Conservation (phyloP, 2,329 filamentous ascomycete species). For the Orbilia oligospora region DNA sequence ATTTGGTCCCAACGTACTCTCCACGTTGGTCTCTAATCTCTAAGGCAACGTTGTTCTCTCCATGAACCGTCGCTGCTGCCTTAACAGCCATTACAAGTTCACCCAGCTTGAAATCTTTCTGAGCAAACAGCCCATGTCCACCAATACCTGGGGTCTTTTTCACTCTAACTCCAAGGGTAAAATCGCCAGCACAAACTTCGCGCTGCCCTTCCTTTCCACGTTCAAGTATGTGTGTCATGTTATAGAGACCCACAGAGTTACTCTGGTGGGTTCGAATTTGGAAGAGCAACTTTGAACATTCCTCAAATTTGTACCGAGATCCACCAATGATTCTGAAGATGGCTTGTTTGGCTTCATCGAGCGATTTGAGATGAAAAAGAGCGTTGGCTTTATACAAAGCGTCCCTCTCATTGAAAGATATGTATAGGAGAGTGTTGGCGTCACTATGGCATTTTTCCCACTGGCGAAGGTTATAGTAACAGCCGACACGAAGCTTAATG, state of each 20-base stretch:
- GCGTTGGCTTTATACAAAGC: constrained; percentile 52
- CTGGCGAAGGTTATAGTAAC: constrained; percentile 20
- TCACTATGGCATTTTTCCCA: constrained; percentile 32
- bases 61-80: constrained; percentile 26
- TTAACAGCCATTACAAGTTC: constrained; percentile 38
- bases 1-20: constrained; percentile 16
- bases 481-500: constrained; percentile 21
- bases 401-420: constrained; percentile 25
- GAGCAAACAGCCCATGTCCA: constrained; percentile 29
- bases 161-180: constrained; percentile 15
- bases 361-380: constrained; percentile 26
- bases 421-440: constrained; percentile 18
- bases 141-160: constrained; percentile 10
- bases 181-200: constrained; percentile 29
- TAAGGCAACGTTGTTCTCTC: constrained; percentile 13
- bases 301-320: constrained; percentile 49
- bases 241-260: constrained; percentile 28
- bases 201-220: constrained; percentile 16
- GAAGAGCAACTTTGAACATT: constrained; percentile 27
- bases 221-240: constrained; percentile 40
- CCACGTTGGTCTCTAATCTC: constrained; percentile 16
- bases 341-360: constrained; percentile 33
- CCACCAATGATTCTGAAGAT: constrained; percentile 35
- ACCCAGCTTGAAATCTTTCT: constrained; percentile 36
- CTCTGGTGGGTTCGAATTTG: constrained; percentile 8